Evolutionary conservation across 352 stramenopile genomes (phyloP).

Genomic region (Pythium brassicae): DNA sequence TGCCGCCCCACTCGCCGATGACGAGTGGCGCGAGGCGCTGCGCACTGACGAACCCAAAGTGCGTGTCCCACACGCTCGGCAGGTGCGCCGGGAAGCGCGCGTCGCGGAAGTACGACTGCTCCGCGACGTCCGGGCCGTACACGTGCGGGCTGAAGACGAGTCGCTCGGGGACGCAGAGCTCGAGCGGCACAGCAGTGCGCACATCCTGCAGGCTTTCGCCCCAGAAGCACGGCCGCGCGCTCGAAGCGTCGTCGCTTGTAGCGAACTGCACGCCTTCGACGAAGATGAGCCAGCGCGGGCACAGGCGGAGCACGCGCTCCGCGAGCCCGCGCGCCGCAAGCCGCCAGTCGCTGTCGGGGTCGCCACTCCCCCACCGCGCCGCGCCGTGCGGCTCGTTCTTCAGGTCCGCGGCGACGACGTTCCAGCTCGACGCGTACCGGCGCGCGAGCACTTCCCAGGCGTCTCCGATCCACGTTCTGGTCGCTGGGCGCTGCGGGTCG

Average conservation of each 20-base stretch:
- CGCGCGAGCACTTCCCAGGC: conserved; percentile 33
- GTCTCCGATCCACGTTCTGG: conserved; percentile 18
- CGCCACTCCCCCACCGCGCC: conserved; percentile 37
- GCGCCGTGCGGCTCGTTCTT: conserved; percentile 57
- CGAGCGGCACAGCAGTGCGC: conserved; percentile 10
- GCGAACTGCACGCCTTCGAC: conserved; percentile 46
- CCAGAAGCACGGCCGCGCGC: conserved; percentile 43
- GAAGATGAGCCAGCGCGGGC: conserved; percentile 47
- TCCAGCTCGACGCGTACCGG: conserved; percentile 34
- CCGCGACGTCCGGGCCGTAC: conserved; percentile 38
- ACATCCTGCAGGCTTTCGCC: conserved; percentile 42
- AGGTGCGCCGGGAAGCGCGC: conserved; percentile 42
- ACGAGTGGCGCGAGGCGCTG: conserved; percentile 31
- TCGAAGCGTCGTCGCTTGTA: conserved; percentile 18
- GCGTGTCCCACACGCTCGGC: conserved; percentile 43
- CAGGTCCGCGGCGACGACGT: conserved; percentile 46
- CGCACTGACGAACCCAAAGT: conserved; percentile 46
- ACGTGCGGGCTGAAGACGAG: conserved; percentile 52
- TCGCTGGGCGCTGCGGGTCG: conserved; percentile 11
- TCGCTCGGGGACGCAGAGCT: conserved; percentile 28
- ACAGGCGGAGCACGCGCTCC: conserved; percentile 20
- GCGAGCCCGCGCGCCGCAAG: conserved; percentile 28
- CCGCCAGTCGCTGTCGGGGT: conserved; percentile 41
- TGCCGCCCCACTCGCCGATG: conserved; percentile 60
- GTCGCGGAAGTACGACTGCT: conserved; percentile 40